These are phyloP conservation scores for Blastobotrys raffinosifermentans DNA, from an alignment of 1,139 yeast genomes.

Conservation along the genomic window DNA sequence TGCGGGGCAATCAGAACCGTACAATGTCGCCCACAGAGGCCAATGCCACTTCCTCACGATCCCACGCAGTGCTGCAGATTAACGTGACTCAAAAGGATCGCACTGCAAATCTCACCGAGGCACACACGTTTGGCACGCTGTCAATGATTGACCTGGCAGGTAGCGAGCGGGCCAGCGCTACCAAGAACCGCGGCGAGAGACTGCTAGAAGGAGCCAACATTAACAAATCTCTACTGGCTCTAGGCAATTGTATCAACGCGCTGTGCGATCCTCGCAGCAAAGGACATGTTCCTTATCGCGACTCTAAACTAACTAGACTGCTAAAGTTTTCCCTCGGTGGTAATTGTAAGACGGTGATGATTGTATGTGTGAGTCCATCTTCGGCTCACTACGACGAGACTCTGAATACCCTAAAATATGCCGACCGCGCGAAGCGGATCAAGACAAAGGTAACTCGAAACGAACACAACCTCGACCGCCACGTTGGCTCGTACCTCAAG, in stretches of 20 bases:
- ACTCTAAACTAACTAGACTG: slow-evolving; percentile 79
- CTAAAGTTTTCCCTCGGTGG: slow-evolving; percentile 91
- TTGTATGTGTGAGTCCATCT: slow-evolving; percentile 87
- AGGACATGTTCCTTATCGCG: slow-evolving; percentile 83
- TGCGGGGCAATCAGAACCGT: slow-evolving; percentile 66
- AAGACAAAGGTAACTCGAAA: slow-evolving; percentile 75
- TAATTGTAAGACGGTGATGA: slow-evolving; percentile 91
- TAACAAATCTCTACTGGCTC: slow-evolving; percentile 76
- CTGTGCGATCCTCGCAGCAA: slow-evolving; percentile 65
- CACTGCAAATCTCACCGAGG: slow-evolving; percentile 58
- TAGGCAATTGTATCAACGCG: slow-evolving; percentile 93
- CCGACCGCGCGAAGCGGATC: slow-evolving; percentile 85
- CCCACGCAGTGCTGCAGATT: slow-evolving; percentile 88
- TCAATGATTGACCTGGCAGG: slow-evolving; percentile 92
- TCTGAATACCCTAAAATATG: slow-evolving; percentile 80
- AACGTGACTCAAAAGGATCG: slow-evolving; percentile 59
- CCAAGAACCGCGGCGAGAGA: slow-evolving; percentile 73
- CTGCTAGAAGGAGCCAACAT: slow-evolving; percentile 89
- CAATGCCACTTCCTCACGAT: slow-evolving; percentile 80
- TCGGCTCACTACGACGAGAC: slow-evolving; percentile 87
- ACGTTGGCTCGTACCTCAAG: slow-evolving; percentile 80
- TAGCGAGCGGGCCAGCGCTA: slow-evolving; percentile 88
- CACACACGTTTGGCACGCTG: slow-evolving; percentile 70
- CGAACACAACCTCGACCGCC: slow-evolving; percentile 71
- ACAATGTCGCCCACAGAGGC: slow-evolving; percentile 88